These are phyloP conservation scores for Chytriomyces sp. DNA, from an alignment of 192 early-diverging fungal species.

Conservation along the genomic window DNA sequence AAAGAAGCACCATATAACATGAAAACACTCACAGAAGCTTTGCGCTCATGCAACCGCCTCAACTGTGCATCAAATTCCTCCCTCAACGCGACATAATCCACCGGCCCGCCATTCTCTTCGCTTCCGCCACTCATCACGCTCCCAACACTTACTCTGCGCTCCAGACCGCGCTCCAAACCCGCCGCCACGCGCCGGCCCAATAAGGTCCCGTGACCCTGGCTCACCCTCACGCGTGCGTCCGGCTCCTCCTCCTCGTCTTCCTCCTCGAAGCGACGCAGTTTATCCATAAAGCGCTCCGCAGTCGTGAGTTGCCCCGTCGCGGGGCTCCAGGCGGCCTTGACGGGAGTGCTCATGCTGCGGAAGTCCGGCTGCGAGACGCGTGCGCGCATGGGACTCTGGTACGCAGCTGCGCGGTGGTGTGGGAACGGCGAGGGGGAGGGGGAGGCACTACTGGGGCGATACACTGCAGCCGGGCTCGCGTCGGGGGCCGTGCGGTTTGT, in stretches of 20 bases:
- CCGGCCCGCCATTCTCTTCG: not conserved
- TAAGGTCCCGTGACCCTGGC: not conserved
- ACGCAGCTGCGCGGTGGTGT: not conserved
- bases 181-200: not conserved
- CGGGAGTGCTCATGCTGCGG: conserved; percentile 1
- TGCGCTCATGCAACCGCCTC: not conserved
- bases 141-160: not conserved
- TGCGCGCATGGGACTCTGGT: not conserved
- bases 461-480: too few relatives aligned
- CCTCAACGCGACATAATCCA: conserved; percentile 19
- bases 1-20: not conserved
- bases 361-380: conserved; percentile 8
- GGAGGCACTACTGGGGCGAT: not conserved
- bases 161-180: not conserved
- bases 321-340: not conserved
- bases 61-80: conserved; percentile 15
- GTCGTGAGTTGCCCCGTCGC: not conserved
- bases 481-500: too few relatives aligned
- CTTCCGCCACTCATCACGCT: not conserved
- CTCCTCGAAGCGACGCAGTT: conserved; percentile 26
- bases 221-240: not conserved
- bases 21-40: conserved; percentile 18
- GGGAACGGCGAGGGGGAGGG: too few relatives aligned
- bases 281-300: conserved; percentile 18
- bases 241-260: conserved; percentile 1